phyloP scores from a whole-genome alignment of 352 stramenopile species.

The Halophytophthora batemanensis region DNA sequence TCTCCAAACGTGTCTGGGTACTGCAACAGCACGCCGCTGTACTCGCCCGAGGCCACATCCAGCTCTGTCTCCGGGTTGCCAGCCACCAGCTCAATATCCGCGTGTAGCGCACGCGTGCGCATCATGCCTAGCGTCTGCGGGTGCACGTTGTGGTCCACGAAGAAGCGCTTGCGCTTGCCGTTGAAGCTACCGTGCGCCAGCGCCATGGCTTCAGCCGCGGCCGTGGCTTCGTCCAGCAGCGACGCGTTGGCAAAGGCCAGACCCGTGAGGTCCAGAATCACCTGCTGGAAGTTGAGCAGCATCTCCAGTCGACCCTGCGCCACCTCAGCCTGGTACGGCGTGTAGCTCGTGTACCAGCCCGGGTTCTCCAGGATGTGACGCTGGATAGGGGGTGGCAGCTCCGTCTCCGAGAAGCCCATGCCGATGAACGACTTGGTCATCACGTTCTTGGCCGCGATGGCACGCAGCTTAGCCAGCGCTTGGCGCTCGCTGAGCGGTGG shows the following conservation, averaged over 20 bases:
- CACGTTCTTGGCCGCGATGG: slow-evolving; percentile 95
- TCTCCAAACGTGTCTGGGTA: slow-evolving; percentile 98
- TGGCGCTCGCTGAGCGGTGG: slow-evolving; percentile 91
- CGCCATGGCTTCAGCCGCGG: slow-evolving; percentile 97
- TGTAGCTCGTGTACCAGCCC: slow-evolving; percentile 98
- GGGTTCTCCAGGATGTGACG: slow-evolving; percentile 98
- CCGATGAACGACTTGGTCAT: slow-evolving; percentile 97
- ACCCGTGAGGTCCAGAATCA: slow-evolving; percentile 95
- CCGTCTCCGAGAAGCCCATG: slow-evolving; percentile 97
- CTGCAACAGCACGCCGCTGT: slow-evolving; percentile 96
- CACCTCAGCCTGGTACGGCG: slow-evolving; percentile 99
- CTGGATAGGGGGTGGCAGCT: slow-evolving; percentile 95
- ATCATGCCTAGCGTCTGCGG: slow-evolving; percentile 93
- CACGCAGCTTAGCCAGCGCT: slow-evolving; percentile 86
- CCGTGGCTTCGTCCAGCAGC: slow-evolving; percentile 98
- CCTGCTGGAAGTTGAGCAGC: slow-evolving; percentile 99
- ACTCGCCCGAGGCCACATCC: slow-evolving; percentile 84
- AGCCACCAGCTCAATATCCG: slow-evolving; percentile 94
- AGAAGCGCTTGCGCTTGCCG: slow-evolving; percentile 95
- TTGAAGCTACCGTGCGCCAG: slow-evolving; percentile 94
- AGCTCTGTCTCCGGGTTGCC: slow-evolving; percentile 78
- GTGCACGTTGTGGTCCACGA: slow-evolving; percentile 91
- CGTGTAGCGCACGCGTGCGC: slow-evolving; percentile 87
- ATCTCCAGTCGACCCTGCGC: slow-evolving; percentile 98
- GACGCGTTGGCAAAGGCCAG: slow-evolving; percentile 97